Evolutionary conservation across 805 yeast genomes (phyloP).

Genomic region (Hanseniaspora valbyensis): DNA sequence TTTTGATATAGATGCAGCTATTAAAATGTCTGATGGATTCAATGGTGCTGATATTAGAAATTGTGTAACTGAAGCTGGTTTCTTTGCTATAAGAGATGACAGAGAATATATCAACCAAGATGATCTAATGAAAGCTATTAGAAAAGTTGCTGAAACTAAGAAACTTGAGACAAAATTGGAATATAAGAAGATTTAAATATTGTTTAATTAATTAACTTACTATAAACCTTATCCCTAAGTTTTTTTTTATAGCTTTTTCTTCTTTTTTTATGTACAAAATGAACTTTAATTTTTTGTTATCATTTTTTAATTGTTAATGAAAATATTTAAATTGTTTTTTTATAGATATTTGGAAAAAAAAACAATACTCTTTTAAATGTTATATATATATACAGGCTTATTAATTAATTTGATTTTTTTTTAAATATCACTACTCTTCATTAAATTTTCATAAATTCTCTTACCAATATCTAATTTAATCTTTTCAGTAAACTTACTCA

Average conservation of each 20-base stretch:
- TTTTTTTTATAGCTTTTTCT: too few species aligned
- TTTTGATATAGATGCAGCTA: constrained; percentile 92
- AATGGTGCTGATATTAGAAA: constrained; percentile 98
- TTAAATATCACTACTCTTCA: constrained; percentile 22
- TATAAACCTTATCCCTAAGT: too few species aligned
- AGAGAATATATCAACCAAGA: constrained; percentile 87
- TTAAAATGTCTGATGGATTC: constrained; percentile 97
- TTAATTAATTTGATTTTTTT: constrained; percentile 17
- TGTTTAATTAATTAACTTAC: not conserved
- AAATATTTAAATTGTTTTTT: too few species aligned
- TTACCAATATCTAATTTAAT: constrained; percentile 36
- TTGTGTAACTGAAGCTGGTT: constrained; percentile 96
- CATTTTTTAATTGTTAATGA: too few species aligned
- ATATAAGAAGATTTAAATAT: constrained; percentile 69
- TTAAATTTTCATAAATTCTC: constrained; percentile 31
- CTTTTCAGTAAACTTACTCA: constrained; percentile 33
- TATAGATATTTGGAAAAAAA: too few species aligned
- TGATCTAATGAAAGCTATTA: constrained; percentile 94
- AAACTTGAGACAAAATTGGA: constrained; percentile 93
- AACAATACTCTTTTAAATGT: too few species aligned
- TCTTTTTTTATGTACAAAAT: too few species aligned
- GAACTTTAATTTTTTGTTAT: too few species aligned
- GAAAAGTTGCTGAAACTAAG: constrained; percentile 94
- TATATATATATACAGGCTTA: not conserved
- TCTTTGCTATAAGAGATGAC: constrained; percentile 95